phyloP scores from a whole-genome alignment of 2,329 filamentous ascomycete genomes.

The Fusarium musae region DNA sequence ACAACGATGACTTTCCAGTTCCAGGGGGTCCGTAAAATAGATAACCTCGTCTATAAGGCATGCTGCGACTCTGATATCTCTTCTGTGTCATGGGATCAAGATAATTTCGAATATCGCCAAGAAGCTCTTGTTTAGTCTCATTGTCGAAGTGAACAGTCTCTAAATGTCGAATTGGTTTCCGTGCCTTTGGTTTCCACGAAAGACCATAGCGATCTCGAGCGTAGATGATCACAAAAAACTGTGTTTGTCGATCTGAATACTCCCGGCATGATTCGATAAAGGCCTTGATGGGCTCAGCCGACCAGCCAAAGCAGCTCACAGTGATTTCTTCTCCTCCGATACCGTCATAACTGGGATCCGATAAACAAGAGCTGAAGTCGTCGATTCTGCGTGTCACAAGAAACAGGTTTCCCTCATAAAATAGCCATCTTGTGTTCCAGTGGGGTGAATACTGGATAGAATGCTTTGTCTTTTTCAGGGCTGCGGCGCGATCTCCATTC shows the following conservation, averaged over 20 bases:
- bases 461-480: constrained; percentile 55
- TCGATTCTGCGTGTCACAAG: constrained; percentile 56
- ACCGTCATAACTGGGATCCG: constrained; percentile 58
- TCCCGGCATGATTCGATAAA: constrained; percentile 60
- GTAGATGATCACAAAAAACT: constrained; percentile 63
- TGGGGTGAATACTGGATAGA: constrained; percentile 58
- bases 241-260: constrained; percentile 58
- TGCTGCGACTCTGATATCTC: constrained; percentile 69
- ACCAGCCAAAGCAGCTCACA: constrained; percentile 62
- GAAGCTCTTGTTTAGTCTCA: constrained; percentile 57
- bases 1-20: constrained; percentile 68
- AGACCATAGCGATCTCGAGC: constrained; percentile 58
- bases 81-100: constrained; percentile 59
- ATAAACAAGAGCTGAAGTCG: constrained; percentile 50
- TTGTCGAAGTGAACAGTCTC: constrained; percentile 64
- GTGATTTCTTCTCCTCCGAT: constrained; percentile 59
- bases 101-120: constrained; percentile 64
- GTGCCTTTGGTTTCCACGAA: constrained; percentile 60
- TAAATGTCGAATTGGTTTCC: constrained; percentile 60
- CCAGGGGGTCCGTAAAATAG: constrained; percentile 73
- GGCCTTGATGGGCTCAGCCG: constrained; percentile 59
- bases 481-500: constrained; percentile 51
- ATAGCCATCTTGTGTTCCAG: constrained; percentile 60
- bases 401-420: constrained; percentile 59
- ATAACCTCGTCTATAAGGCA: constrained; percentile 61